Base-by-base conservation (phyloP, 2,329 filamentous ascomycete species). In the Magnaporthiopsis poae region DNA sequence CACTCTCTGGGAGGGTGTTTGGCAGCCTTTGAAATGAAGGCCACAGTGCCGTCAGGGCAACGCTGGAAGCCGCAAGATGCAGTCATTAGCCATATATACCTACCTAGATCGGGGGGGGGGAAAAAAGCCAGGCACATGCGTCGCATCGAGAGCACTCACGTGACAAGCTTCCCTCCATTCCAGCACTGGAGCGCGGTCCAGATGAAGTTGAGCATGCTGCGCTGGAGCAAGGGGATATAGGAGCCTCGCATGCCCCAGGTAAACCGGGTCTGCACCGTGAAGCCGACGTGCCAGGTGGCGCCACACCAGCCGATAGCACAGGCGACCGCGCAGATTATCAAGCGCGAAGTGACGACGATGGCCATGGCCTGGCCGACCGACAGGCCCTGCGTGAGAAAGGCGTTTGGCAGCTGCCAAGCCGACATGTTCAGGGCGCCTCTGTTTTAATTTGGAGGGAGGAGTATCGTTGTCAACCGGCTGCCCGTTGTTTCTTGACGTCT, bases 241-340 rank as follows among this genome's bases (percentile, higher is more conserved):
- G 78, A 80, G 1, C 76, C 81, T 36, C 78, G 74, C 72, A 82
- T 71, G 3, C 81, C 81, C 81, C 81, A 83, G 9, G 78, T 79
- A 68, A 76, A 82, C 7, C 81, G 75, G 68, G 81, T 82, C 70
- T 82, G 80, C 18, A 82, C 74, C 0, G 80, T 82, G 69, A 82
- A 80, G 65, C 81, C 81, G 66, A 83, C 79, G 69, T 83, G 81
- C 80, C 80, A 83, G 59, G 76, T 77, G 5, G 82, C 66, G 15
- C 81, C 81, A 29, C 77, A 78, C 79, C 80, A 81, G 11, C 78
- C 80, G 31, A 82, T 78, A 5, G 81, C 69, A 13, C 75, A 75
- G 0, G 80, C 76, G 68, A 82, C 82, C 11, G 77, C 63, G 3
- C 75, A 74, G 64, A 63, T 36, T 13, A 81, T 77, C 5, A 82